phyloP scores from a whole-genome alignment of 2,329 filamentous ascomycete genomes.

The Colletotrichum sp. region DNA sequence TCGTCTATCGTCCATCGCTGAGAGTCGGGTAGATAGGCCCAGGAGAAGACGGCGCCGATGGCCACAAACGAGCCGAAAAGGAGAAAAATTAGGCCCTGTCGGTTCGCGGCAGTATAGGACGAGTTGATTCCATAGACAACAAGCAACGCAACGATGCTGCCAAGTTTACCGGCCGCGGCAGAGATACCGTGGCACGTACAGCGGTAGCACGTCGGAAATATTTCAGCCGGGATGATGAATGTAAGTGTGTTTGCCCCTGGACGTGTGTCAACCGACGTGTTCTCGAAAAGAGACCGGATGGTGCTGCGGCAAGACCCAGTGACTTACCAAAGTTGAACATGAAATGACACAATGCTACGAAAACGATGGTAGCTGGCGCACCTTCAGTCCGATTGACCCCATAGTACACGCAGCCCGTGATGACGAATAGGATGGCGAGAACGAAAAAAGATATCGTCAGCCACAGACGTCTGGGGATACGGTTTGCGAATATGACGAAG shows the following conservation, averaged over 20 bases:
- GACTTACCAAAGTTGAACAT: conserved; percentile 58
- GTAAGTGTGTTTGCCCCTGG: conserved; percentile 65
- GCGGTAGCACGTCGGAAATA: conserved; percentile 68
- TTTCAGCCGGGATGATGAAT: conserved; percentile 68
- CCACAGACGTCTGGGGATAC: conserved; percentile 53
- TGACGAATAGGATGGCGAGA: conserved; percentile 50
- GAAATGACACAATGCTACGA: conserved; percentile 59
- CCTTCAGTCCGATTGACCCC: conserved; percentile 45
- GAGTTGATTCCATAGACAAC: conserved; percentile 56
- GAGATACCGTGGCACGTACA: conserved; percentile 68
- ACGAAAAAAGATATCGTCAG: conserved; percentile 54
- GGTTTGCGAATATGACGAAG: conserved; percentile 53
- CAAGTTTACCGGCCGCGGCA: conserved; percentile 64
- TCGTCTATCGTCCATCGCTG: conserved; percentile 45
- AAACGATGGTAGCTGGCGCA: conserved; percentile 51
- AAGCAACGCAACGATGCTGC: conserved; percentile 57
- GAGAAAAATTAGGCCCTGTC: conserved; percentile 55
- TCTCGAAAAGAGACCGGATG: background rate
- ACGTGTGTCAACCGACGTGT: conserved; percentile 8
- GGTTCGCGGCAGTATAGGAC: conserved; percentile 43
- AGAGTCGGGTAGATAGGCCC: conserved; percentile 56
- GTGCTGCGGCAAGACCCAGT: background rate
- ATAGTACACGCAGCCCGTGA: conserved; percentile 57
- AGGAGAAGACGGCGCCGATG: conserved; percentile 54
- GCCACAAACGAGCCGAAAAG: conserved; percentile 56